These are phyloP conservation scores for Fermentozyma sake DNA, from an alignment of 1,139 yeast species.

Conservation along the genomic window DNA sequence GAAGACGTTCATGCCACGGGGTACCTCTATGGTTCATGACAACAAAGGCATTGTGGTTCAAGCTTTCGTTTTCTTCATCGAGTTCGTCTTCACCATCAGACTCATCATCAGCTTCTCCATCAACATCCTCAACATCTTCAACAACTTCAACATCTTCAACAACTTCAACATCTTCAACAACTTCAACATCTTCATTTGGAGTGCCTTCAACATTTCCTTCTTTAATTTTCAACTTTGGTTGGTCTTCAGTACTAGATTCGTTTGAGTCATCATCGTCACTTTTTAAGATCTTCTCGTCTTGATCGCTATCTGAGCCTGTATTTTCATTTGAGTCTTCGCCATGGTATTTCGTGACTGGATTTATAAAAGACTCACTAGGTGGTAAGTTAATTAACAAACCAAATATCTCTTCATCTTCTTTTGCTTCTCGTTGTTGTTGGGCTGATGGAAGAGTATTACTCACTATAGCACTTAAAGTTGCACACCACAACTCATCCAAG, in stretches of 20 bases:
- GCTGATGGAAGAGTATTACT: conserved; percentile 31
- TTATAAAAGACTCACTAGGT: conserved; percentile 23
- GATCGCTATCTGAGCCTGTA: conserved; percentile 23
- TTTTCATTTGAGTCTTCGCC: conserved; percentile 12
- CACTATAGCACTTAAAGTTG: conserved; percentile 45
- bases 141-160: conserved; percentile 8
- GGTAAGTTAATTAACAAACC: conserved; percentile 44
- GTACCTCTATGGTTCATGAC: conserved; percentile 57
- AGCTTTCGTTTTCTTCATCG: conserved; percentile 12
- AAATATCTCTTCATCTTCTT: conserved; percentile 25
- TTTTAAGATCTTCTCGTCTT: conserved; percentile 16
- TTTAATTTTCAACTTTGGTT: conserved; percentile 1
- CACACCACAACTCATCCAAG: conserved; percentile 70
- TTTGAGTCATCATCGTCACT: conserved; percentile 24
- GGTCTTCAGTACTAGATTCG: conserved; percentile 7
- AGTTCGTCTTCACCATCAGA: conserved; percentile 11
- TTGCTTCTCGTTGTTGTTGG: conserved; percentile 18
- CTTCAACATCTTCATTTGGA: conserved; percentile 6
- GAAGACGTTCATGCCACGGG: conserved; percentile 74
- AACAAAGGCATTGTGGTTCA: conserved; percentile 48
- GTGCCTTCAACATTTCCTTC: conserved; percentile 7
- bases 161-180: conserved; percentile 8
- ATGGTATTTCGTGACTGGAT: conserved; percentile 7
- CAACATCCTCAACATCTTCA: conserved; percentile 6
- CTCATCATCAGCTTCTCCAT: conserved; percentile 4